Percentiles rank a stretch among this genome's conserved stretches.
These are phyloP conservation scores for Colletotrichum sp. DNA, from an alignment of 2,329 filamentous ascomycete genomes.

Conservation along the genomic window DNA sequence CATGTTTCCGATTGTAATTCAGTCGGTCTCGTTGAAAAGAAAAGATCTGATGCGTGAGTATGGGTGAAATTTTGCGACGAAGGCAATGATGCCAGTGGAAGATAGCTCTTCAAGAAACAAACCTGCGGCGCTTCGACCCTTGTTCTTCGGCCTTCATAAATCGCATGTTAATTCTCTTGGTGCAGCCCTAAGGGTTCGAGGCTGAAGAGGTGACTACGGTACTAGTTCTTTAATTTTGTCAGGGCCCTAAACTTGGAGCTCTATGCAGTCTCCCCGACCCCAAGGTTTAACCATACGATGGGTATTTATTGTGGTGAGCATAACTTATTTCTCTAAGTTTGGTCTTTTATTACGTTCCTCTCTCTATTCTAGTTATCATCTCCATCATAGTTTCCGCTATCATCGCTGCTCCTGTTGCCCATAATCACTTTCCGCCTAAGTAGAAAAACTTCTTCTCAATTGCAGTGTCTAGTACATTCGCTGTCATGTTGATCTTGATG, in stretches of 20 bases:
- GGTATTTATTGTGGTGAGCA: neutral
- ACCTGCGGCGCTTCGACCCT: neutral
- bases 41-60: neutral
- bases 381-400: neutral
- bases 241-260: neutral
- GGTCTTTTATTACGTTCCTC: neutral
- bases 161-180: neutral
- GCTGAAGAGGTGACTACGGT: neutral
- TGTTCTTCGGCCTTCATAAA: neutral
- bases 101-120: neutral
- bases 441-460: neutral
- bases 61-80: neutral
- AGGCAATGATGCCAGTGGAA: neutral
- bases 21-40: neutral
- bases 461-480: neutral
- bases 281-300: neutral
- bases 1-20: neutral
- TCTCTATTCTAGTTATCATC: neutral
- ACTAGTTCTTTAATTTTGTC: neutral
- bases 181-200: neutral
- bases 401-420: neutral
- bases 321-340: neutral
- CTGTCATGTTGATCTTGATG: neutral
- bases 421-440: too few relatives aligned
- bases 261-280: neutral